Conservation (phyloP, 228 moss, liverwort and hornwort genomes). For the Sphagnum fallax region DNA sequence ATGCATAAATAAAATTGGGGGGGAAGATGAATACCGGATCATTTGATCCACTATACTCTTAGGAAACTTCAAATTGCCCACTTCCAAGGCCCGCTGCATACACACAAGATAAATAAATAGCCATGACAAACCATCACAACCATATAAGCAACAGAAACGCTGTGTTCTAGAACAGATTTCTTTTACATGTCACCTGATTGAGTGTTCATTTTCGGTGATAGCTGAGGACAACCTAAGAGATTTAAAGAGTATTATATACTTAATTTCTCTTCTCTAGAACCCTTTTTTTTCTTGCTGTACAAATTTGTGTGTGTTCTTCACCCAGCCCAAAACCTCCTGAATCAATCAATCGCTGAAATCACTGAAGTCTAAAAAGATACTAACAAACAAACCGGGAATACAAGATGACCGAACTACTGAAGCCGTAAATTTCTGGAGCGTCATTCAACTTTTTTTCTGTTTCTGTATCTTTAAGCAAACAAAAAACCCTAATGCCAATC, state of each 20-base stretch:
- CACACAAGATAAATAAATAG: not conserved
- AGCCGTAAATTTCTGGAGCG: not conserved
- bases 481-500: not conserved
- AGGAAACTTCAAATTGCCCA: constrained; percentile 62
- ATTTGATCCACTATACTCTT: constrained; percentile 63
- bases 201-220: too few species aligned
- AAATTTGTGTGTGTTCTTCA: too few species aligned
- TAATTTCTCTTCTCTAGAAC: too few species aligned
- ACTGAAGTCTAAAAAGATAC: not conserved
- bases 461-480: not conserved
- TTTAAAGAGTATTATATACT: too few species aligned
- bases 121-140: too few species aligned
- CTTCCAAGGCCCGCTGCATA: constrained; percentile 61
- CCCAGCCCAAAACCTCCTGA: too few species aligned
- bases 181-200: too few species aligned
- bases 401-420: not conserved
- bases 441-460: not conserved
- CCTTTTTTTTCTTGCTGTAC: too few species aligned
- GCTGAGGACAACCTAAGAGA: too few species aligned
- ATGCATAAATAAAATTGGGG: not conserved
- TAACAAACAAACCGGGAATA: not conserved
- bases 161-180: too few species aligned
- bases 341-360: not conserved
- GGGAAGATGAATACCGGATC: constrained; percentile 52
- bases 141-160: too few species aligned